These are phyloP conservation scores for Edaphochlamys debaryana DNA, from an alignment of 139 green algal genomes.

Conservation along the genomic window DNA sequence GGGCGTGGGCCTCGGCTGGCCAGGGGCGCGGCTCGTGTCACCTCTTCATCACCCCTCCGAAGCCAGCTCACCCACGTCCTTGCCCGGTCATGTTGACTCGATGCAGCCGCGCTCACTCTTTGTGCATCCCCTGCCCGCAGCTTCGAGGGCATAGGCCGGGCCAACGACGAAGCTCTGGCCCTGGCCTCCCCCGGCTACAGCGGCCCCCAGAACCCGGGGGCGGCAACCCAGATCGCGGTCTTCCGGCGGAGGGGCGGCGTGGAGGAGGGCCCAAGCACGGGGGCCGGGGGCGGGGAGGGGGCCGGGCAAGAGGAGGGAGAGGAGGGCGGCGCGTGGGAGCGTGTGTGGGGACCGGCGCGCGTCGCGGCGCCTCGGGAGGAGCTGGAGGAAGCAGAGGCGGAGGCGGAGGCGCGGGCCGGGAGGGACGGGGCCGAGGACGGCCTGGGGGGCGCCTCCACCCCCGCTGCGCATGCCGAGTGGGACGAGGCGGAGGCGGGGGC, in stretches of 20 bases:
- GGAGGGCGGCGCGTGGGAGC: conserved; percentile 3
- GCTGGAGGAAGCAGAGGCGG: conserved; percentile 16
- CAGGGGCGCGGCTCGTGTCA: neutral
- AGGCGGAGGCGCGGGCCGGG: neutral
- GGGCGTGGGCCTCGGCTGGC: no score
- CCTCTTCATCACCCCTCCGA: neutral
- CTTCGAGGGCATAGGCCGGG: conserved; percentile 22
- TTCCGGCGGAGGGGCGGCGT: conserved; percentile 17
- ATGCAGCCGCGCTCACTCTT: neutral
- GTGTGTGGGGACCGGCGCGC: conserved; percentile 21
- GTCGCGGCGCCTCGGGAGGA: conserved; percentile 31
- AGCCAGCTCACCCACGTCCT: neutral
- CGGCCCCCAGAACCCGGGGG: neutral
- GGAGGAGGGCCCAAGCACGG: neutral
- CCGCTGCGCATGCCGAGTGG: no score
- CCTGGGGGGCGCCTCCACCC: no score
- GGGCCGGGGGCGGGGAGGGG: neutral
- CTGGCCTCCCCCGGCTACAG: neutral
- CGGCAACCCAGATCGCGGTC: conserved; percentile 45
- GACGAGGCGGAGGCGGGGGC: no score
- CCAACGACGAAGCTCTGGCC: conserved; percentile 1
- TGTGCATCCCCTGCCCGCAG: neutral
- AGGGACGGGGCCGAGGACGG: neutral
- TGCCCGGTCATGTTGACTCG: neutral
- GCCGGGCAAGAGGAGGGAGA: neutral